A percentile compares a stretch with the other conserved stretches of the same genome.
Conservation (phyloP, 306 rosid species). For the Lathyrus tuberosus region DNA sequence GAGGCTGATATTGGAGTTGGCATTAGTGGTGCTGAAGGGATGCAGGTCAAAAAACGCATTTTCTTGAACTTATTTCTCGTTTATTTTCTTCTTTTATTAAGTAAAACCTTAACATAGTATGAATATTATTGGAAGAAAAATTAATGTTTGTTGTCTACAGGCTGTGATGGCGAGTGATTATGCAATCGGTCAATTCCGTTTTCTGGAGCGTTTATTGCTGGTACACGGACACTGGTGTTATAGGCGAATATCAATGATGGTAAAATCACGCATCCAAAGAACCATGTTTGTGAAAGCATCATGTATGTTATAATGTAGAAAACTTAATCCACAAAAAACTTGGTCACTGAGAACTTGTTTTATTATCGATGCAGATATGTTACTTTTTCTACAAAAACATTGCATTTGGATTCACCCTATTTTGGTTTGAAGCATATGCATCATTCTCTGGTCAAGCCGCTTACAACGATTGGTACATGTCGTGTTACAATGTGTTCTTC, state of each 20-base stretch:
- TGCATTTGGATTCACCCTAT: conserved; percentile 81
- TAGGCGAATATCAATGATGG: conserved; percentile 90
- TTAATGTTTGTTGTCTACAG: conserved; percentile 45
- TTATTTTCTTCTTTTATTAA: not conserved
- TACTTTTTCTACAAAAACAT: conserved; percentile 95
- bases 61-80: conserved; percentile 10
- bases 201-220: conserved; percentile 82
- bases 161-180: conserved; percentile 98
- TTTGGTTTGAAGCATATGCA: conserved; percentile 89
- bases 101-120: not conserved
- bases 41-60: conserved; percentile 63
- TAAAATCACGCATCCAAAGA: conserved; percentile 43
- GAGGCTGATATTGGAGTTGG: conserved; percentile 97
- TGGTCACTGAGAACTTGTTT: conserved; percentile 9
- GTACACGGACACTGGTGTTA: conserved; percentile 97
- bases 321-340: not conserved
- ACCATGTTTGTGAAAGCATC: conserved; percentile 16
- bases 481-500: conserved; percentile 91
- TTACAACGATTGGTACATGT: conserved; percentile 92
- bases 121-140: not conserved
- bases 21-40: conserved; percentile 90
- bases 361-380: conserved; percentile 73
- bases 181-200: conserved; percentile 75
- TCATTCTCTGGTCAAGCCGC: conserved; percentile 87
- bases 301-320: conserved; percentile 16